Evolutionary conservation across 495 filamentous ascomycete species (phyloP).

Genomic region (Penicillium ucsense): DNA sequence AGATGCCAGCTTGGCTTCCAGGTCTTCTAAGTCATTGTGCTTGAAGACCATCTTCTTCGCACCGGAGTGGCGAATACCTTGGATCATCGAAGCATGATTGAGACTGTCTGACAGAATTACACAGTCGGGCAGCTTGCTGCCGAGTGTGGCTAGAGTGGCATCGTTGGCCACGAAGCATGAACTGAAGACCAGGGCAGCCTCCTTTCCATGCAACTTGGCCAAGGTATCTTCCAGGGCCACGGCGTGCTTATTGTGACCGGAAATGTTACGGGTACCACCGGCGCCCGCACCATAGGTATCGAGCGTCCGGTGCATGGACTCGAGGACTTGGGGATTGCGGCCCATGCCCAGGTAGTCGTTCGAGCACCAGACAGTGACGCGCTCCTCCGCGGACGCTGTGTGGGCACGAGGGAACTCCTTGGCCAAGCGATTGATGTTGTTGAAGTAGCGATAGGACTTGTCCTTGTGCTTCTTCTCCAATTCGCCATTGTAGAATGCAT

Average conservation of each 20-base stretch:
- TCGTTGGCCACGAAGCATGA: constrained; percentile 98
- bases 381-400: constrained; percentile 71
- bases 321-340: constrained; percentile 75
- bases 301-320: constrained; percentile 87
- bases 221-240: constrained; percentile 74
- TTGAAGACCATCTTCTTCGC: constrained; percentile 97
- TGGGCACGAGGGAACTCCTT: constrained; percentile 94
- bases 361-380: constrained; percentile 98
- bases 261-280: constrained; percentile 94
- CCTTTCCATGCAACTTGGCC: constrained; percentile 85
- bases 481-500: constrained; percentile 78
- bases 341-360: constrained; percentile 99
- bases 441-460: constrained; percentile 99
- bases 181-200: constrained; percentile 85
- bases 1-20: constrained; percentile 83
- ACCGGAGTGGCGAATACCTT: constrained; percentile 94
- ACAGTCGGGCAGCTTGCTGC: constrained; percentile 91
- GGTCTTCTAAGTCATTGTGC: constrained; percentile 85
- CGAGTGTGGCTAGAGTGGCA: constrained; percentile 90
- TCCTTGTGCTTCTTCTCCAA: constrained; percentile 99
- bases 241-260: constrained; percentile 93
- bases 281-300: constrained; percentile 94
- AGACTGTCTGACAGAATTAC: constrained; percentile 91
- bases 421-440: constrained; percentile 98
- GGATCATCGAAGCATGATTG: constrained; percentile 99